Evolutionary conservation across 2,329 filamentous ascomycete genomes (phyloP).

Genomic region (Spiromastix sp.): DNA sequence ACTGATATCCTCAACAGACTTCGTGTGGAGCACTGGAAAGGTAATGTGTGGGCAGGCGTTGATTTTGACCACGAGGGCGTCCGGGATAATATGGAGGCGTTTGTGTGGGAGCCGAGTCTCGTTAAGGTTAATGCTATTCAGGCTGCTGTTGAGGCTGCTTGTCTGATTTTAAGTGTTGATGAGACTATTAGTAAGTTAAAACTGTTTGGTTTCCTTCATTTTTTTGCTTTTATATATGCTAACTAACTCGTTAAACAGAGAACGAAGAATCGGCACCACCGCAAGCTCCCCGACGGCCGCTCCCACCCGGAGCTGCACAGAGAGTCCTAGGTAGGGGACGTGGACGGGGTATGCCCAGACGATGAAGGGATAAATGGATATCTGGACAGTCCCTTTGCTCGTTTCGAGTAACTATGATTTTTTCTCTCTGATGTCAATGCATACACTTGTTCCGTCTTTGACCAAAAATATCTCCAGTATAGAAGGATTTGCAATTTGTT

Average conservation of each 20-base stretch:
- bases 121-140: slow-evolving; percentile 97
- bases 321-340: slow-evolving; percentile 73
- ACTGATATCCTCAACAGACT: slow-evolving; percentile 96
- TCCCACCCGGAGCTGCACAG: slow-evolving; percentile 78
- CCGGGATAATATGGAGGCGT: slow-evolving; percentile 84
- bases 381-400: too few species aligned
- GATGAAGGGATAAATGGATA: slow-evolving; percentile 38
- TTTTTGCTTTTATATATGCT: neutral
- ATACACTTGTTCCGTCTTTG: too few species aligned
- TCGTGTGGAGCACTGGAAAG: slow-evolving; percentile 91
- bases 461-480: too few species aligned
- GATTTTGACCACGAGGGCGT: slow-evolving; percentile 91
- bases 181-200: slow-evolving; percentile 73
- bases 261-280: slow-evolving; percentile 88
- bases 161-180: slow-evolving; percentile 89
- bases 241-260: slow-evolving; percentile 30
- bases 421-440: too few species aligned
- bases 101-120: slow-evolving; percentile 94
- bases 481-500: too few species aligned
- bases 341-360: slow-evolving; percentile 81
- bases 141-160: slow-evolving; percentile 89
- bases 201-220: neutral
- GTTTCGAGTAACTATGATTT: too few species aligned
- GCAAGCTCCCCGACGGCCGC: slow-evolving; percentile 64
- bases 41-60: slow-evolving; percentile 87